Evolutionary conservation across 495 filamentous ascomycete genomes (phyloP), one percentile per base, ranked within the genome.

Genomic region (Podospora pseudopauciseta): DNA sequence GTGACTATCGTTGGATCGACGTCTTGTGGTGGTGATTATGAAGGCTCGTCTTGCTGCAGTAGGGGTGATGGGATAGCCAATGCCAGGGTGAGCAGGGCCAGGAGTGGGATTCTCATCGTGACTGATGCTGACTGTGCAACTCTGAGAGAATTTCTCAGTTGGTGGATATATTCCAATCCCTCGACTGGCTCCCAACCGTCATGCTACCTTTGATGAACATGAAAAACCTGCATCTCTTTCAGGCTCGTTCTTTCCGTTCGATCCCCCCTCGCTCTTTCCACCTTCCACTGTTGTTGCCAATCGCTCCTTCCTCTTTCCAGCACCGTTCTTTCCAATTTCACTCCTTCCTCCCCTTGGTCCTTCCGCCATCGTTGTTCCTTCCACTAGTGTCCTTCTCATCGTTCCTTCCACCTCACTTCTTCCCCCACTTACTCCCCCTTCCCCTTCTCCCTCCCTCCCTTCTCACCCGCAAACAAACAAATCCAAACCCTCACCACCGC

Each of bases 401-500:
- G 4, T 32, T 32, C 30, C 30, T 32, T 32, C 30, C 30, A 32
- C 30, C 30, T 5, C 30, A 4, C 30, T 5, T 32, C 30, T 32
- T 59, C 32, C 34, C 65, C 30, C 55, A 34, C 55, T 72, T 65
- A 39, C 30, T 53, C 23, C 55, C 11, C 56, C 26, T 20, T 58
- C 18, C 63, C 63, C 6, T 26, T 32, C n/a, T n/a, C 18, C 32
- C 56, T 70, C 13, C 53, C 60, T 18, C 62, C 57, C n/a, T 64
- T 65, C 68, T 23, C 1, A 23, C 6, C 30, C 30, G 4, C 7
- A 5, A 32, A 32, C 30, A 32, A 32, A 32, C 30, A 4, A 74
- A 65, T 26, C 70, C 69, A 5, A 71, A 63, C 49, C 61, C 73
- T 68, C 3, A 72, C 60, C 18, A 71, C 6, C 34, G 70, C 30